phyloP scores from a whole-genome alignment of 371 early-diverging fungal genomes.

The Lichtheimia ornata region DNA sequence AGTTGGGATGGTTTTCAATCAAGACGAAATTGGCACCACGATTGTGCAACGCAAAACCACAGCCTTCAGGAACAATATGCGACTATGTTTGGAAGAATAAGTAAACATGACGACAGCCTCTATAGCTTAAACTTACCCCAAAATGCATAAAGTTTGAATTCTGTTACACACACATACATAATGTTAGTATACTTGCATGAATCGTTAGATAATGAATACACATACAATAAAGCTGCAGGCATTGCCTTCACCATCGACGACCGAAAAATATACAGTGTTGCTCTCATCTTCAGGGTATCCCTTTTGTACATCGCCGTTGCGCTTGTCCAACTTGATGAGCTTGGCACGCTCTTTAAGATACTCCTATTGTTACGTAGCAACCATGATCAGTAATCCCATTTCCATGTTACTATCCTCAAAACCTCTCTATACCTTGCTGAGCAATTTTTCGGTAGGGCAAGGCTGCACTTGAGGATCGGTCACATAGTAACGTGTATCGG shows the following conservation, averaged over 20 bases:
- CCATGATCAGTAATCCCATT: not conserved
- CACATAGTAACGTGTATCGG: conserved; percentile 69
- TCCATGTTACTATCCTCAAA: conserved; percentile 10
- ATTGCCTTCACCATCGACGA: conserved; percentile 80
- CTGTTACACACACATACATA: conserved; percentile 16
- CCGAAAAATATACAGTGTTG: conserved; percentile 80
- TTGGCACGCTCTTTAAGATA: conserved; percentile 63
- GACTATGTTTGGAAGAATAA: conserved; percentile 19
- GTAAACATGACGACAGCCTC: not conserved
- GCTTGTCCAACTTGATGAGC: conserved; percentile 50
- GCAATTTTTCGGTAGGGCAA: conserved; percentile 50
- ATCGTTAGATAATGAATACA: not conserved
- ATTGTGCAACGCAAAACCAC: conserved; percentile 78
- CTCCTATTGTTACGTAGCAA: conserved; percentile 24
- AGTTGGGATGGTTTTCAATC: conserved; percentile 65
- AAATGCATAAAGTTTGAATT: conserved; percentile 63
- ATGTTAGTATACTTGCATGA: too few relatives aligned
- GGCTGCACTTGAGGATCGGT: conserved; percentile 66
- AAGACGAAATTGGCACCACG: conserved; percentile 74
- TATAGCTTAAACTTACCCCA: conserved; percentile 48
- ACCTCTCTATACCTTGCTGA: conserved; percentile 34
- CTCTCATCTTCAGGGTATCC: conserved; percentile 66
- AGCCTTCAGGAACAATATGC: conserved; percentile 57
- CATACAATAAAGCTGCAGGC: conserved; percentile 82
- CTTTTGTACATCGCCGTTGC: conserved; percentile 46